phyloP scores from a whole-genome alignment of 768 basidiomycete species.

The Cystofilobasidium bisporidii region DNA sequence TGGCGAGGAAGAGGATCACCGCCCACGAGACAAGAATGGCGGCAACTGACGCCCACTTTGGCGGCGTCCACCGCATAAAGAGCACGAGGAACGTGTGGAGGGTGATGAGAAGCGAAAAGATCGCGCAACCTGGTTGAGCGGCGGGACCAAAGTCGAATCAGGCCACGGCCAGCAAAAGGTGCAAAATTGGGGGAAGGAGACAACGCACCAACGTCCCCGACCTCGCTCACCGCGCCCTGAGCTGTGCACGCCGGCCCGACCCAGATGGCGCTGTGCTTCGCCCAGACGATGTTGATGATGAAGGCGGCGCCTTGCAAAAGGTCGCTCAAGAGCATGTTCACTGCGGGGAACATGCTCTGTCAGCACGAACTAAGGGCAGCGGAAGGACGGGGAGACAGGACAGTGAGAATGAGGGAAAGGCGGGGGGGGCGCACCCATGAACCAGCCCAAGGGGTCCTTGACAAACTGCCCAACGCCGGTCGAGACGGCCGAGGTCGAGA shows the following conservation, averaged over 20 bases:
- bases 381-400: background rate
- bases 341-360: background rate
- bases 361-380: background rate
- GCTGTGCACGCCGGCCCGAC: background rate
- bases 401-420: too few species aligned
- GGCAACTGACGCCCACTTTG: background rate
- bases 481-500: constrained; percentile 2
- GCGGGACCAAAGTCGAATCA: background rate
- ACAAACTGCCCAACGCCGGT: background rate
- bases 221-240: background rate
- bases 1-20: background rate
- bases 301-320: background rate
- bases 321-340: background rate
- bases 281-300: background rate
- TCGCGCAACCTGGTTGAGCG: background rate
- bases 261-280: background rate
- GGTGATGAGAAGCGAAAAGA: constrained; percentile 5
- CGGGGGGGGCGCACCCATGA: background rate
- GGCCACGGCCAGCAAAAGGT: too few species aligned
- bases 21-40: background rate
- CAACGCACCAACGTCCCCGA: background rate
- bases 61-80: background rate
- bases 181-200: background rate
- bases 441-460: background rate
- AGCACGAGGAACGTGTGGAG: background rate